Conservation (phyloP, 805 yeast genomes). For the Grigorovia yakushimaensis region DNA sequence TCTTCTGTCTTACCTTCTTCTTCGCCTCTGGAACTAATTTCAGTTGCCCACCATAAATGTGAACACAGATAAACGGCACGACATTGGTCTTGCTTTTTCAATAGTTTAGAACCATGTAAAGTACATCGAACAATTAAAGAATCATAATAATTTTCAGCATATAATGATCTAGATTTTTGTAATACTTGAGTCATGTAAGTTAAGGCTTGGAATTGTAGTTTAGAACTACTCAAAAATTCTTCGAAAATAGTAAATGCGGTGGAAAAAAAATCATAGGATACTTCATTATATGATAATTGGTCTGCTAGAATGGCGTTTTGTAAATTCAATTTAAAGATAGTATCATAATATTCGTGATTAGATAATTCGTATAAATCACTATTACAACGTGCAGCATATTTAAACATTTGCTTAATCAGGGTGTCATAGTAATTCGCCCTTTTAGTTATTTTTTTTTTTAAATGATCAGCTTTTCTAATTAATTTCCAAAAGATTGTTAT, state of each 20-base stretch:
- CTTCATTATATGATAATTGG: slow-evolving; percentile 57
- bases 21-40: slow-evolving; percentile 38
- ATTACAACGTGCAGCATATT: slow-evolving; percentile 58
- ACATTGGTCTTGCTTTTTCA: slow-evolving; percentile 92
- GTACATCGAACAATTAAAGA: slow-evolving; percentile 77
- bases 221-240: slow-evolving; percentile 44
- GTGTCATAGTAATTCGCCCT: slow-evolving; percentile 9
- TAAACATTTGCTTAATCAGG: slow-evolving; percentile 47
- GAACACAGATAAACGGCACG: slow-evolving; percentile 76
- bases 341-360: not conserved
- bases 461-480: slow-evolving; percentile 38
- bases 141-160: slow-evolving; percentile 44
- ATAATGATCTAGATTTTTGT: slow-evolving; percentile 42
- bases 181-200: slow-evolving; percentile 41
- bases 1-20: slow-evolving; percentile 34
- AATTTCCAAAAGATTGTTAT: slow-evolving; percentile 52
- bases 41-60: slow-evolving; percentile 91
- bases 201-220: slow-evolving; percentile 44
- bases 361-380: slow-evolving; percentile 46
- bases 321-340: slow-evolving; percentile 40
- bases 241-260: slow-evolving; percentile 84
- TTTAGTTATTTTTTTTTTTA: slow-evolving; percentile 14
- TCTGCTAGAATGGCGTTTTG: slow-evolving; percentile 72
- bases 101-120: slow-evolving; percentile 74
- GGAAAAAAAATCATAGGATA: slow-evolving; percentile 79